A percentile compares a stretch with the other conserved stretches of the same genome.
phyloP scores from a whole-genome alignment of 1,284 basidiomycete species.

The Flammula alnicola region DNA sequence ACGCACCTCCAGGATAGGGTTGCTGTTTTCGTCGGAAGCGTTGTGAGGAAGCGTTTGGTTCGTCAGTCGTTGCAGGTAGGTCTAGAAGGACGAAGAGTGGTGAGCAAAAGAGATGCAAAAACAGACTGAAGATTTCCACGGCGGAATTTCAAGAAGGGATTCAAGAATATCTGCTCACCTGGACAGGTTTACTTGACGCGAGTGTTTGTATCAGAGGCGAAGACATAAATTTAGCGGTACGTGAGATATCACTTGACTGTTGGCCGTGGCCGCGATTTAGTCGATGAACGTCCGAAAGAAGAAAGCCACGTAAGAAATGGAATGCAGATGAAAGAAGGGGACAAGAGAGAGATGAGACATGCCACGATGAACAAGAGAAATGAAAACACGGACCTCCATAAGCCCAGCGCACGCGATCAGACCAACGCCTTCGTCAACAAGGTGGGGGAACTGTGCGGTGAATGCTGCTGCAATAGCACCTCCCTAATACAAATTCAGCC shows the following conservation, averaged over 20 bases:
- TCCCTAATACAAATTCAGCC: conserved; percentile 47
- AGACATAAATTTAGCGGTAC: conserved; percentile 75
- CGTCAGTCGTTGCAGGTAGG: conserved; percentile 55
- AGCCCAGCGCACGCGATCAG: conserved; percentile 72
- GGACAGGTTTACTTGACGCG: conserved; percentile 61
- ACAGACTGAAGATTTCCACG: not conserved
- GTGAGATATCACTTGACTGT: conserved; percentile 66
- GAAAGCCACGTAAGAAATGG: too few relatives aligned
- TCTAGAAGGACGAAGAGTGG: too few relatives aligned
- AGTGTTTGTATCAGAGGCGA: conserved; percentile 68
- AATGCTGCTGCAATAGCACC: conserved; percentile 75
- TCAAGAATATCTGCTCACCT: conserved; percentile 43
- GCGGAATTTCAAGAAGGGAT: conserved; percentile 3
- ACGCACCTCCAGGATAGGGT: conserved; percentile 39
- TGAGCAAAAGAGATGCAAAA: too few relatives aligned
- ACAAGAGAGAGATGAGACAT: too few relatives aligned
- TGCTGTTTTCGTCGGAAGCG: conserved; percentile 18
- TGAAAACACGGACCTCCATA: conserved; percentile 54
- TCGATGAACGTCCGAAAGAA: not conserved
- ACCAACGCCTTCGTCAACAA: conserved; percentile 65
- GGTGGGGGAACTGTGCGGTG: conserved; percentile 67
- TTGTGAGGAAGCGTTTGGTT: conserved; percentile 29
- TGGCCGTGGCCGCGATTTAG: conserved; percentile 29
- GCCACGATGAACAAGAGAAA: too few relatives aligned
- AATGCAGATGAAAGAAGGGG: too few relatives aligned